A percentile compares a stretch with the other conserved stretches of the same genome.
Evolutionary conservation across 1,284 basidiomycete genomes (phyloP).

Genomic region (Apiotrichum brassicae): DNA sequence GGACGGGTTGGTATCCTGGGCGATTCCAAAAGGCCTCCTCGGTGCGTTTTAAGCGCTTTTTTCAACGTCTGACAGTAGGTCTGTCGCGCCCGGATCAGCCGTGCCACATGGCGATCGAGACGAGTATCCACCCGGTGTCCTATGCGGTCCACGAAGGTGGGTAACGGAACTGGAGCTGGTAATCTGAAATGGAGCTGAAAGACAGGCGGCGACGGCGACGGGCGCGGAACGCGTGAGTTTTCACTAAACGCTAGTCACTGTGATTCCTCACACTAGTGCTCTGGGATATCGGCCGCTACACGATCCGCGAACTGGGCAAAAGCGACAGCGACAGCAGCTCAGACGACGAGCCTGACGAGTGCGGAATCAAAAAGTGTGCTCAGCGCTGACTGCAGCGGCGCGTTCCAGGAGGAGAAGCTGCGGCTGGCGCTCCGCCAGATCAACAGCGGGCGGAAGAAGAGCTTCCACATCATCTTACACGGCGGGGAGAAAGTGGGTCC

Average conservation of each 20-base stretch:
- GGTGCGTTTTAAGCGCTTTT: constrained; percentile 15
- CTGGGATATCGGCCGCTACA: constrained; percentile 38
- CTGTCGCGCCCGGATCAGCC: neutral
- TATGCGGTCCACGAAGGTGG: constrained; percentile 73
- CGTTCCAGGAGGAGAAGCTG: constrained; percentile 7
- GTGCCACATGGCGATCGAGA: constrained; percentile 32
- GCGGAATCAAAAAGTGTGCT: neutral
- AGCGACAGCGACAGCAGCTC: constrained; percentile 15
- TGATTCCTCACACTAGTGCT: constrained; percentile 28
- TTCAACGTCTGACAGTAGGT: neutral
- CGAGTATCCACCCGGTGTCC: constrained; percentile 32
- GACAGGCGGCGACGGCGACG: constrained; percentile 54
- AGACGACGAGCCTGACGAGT: neutral
- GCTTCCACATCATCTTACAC: constrained; percentile 4
- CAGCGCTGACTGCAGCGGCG: neutral
- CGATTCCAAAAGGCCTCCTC: constrained; percentile 34
- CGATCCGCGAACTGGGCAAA: constrained; percentile 16
- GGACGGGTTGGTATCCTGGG: constrained; percentile 32
- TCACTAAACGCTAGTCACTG: too few species aligned
- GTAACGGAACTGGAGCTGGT: too few species aligned
- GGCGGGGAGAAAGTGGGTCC: constrained; percentile 4
- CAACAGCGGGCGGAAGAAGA: neutral
- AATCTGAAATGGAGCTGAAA: too few species aligned
- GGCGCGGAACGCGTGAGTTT: constrained; percentile 25
- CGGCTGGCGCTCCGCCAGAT: neutral